Conservation (phyloP, 2,329 filamentous ascomycete species). For the Fusarium ambrosium region DNA sequence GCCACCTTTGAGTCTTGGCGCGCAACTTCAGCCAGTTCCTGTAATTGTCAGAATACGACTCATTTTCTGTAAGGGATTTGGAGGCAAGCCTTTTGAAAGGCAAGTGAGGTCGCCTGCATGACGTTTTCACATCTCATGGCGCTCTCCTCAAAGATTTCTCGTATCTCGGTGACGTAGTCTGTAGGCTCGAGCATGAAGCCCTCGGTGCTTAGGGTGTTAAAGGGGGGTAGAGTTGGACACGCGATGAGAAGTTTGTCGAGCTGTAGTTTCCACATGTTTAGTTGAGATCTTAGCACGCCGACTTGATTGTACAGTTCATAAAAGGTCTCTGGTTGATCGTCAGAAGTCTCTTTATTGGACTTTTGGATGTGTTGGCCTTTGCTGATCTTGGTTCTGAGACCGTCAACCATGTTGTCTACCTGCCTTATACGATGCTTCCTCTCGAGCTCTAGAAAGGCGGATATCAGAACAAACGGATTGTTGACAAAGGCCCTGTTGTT, state of each 20-base stretch:
- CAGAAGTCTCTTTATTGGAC: not conserved
- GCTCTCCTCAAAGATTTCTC: constrained; percentile 5
- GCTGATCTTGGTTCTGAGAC: not conserved
- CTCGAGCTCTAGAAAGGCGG: constrained; percentile 14
- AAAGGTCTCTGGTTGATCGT: not conserved
- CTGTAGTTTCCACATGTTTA: constrained; percentile 4
- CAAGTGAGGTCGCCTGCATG: constrained; percentile 5
- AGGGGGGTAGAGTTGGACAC: not conserved
- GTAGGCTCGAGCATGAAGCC: constrained; percentile 11
- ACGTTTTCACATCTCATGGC: constrained; percentile 11
- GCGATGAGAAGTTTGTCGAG: not conserved
- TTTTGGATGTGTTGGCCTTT: not conserved
- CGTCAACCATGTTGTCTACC: not conserved
- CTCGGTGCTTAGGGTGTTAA: not conserved
- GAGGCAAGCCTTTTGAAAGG: constrained; percentile 16
- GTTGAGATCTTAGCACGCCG: not conserved
- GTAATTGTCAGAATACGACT: not conserved
- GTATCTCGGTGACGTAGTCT: constrained; percentile 1
- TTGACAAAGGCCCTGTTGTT: constrained; percentile 7
- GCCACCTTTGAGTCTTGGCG: constrained; percentile 7
- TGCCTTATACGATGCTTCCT: not conserved
- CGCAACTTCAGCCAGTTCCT: constrained; percentile 13
- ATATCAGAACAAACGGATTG: constrained; percentile 15
- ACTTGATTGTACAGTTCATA: constrained; percentile 3
- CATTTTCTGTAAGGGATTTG: too few species aligned